phyloP scores from a whole-genome alignment of 768 basidiomycete species.

The Kwoniella dejecticola region DNA sequence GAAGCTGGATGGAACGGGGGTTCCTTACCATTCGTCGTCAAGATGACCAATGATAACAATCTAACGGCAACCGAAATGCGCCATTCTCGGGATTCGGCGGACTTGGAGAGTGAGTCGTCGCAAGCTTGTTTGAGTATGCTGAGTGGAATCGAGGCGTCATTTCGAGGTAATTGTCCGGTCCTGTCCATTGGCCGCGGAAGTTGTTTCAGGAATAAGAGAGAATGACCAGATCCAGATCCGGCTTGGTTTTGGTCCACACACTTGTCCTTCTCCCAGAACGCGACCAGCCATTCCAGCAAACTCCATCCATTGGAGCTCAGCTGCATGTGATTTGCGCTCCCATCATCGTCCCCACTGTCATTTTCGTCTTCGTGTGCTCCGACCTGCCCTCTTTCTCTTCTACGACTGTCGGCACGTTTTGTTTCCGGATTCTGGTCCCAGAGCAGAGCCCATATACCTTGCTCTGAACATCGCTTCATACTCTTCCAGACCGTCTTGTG shows the following conservation, averaged over 20 bases:
- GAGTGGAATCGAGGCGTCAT: constrained; percentile 24
- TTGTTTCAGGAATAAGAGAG: constrained; percentile 30
- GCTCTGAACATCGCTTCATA: constrained; percentile 10
- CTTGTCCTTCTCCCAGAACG: constrained; percentile 37
- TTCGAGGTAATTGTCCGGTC: constrained; percentile 18
- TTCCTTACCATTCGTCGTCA: not conserved
- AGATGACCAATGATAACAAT: not conserved
- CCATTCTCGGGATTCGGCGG: not conserved
- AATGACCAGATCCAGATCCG: constrained; percentile 13
- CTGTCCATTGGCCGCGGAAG: constrained; percentile 27
- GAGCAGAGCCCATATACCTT: constrained; percentile 31
- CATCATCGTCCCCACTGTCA: constrained; percentile 21
- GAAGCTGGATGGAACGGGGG: constrained; percentile 28
- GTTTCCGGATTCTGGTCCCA: constrained; percentile 19
- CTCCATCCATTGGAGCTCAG: constrained; percentile 29
- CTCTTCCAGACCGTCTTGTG: constrained; percentile 8
- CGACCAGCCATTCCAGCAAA: constrained; percentile 28
- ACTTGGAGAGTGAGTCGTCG: not conserved
- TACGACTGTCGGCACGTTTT: constrained; percentile 15
- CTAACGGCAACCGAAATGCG: constrained; percentile 16
- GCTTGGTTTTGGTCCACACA: constrained; percentile 5
- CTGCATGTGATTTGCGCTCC: not conserved
- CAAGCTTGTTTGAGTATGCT: constrained; percentile 15
- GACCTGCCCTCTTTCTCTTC: constrained; percentile 13
- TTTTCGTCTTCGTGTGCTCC: constrained; percentile 17